These are phyloP conservation scores for Cryptococcus hybrid DNA, from an alignment of 1,284 basidiomycete species.

Conservation along the genomic window DNA sequence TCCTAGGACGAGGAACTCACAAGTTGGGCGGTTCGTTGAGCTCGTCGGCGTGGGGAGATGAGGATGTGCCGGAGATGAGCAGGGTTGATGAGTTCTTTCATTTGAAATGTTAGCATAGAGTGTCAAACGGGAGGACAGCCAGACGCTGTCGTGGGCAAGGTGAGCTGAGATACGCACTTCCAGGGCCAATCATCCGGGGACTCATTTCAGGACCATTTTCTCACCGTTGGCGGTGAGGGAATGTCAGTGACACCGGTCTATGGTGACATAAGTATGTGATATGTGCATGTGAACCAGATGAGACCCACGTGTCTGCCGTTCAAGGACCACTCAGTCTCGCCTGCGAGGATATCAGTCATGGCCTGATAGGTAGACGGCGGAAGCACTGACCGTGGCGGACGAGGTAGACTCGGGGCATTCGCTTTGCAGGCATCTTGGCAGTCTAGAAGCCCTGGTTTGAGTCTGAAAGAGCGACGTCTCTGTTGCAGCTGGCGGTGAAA, in stretches of 20 bases:
- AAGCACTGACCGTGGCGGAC: conserved; percentile 42
- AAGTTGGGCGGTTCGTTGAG: conserved; percentile 79
- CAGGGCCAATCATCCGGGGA: conserved; percentile 66
- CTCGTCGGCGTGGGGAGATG: conserved; percentile 79
- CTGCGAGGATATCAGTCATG: conserved; percentile 48
- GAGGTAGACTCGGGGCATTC: conserved; percentile 52
- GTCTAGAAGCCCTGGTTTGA: no score
- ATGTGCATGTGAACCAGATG: background rate
- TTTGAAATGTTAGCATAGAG: background rate
- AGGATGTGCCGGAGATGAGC: conserved; percentile 70
- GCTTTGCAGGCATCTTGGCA: conserved; percentile 9
- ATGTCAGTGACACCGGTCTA: conserved; percentile 88
- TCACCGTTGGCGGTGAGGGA: conserved; percentile 77
- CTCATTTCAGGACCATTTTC: conserved; percentile 66
- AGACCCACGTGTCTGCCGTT: conserved; percentile 76
- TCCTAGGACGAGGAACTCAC: conserved; percentile 17
- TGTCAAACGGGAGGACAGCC: background rate
- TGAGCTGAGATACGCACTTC: conserved; percentile 59
- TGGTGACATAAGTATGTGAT: background rate
- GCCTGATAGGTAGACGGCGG: background rate
- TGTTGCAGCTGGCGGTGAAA: background rate
- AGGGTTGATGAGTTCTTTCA: conserved; percentile 72
- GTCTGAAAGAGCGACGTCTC: no score
- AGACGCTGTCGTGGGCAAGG: background rate
- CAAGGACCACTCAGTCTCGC: conserved; percentile 92